phyloP scores from a whole-genome alignment of 2,329 filamentous ascomycete species.

The Sporothrix brunneoviolacea region DNA sequence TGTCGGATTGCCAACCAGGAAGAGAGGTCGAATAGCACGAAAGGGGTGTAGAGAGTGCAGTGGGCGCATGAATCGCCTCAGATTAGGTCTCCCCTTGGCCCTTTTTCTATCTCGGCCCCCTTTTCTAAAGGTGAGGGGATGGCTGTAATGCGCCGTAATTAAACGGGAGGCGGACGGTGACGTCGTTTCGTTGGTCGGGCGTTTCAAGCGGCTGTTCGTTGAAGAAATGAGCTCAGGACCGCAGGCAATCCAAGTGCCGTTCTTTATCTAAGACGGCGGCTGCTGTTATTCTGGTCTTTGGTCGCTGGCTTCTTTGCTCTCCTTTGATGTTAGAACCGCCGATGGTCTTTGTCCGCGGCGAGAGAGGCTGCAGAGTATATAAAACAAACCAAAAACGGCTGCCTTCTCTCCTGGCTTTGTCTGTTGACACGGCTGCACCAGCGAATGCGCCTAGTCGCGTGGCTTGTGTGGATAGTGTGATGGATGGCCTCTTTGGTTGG shows the following conservation, averaged over 20 bases:
- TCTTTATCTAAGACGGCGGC: too few species aligned
- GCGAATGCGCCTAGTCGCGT: slow-evolving; percentile 5
- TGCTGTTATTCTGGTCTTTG: too few species aligned
- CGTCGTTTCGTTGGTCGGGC: background rate
- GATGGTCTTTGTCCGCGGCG: too few species aligned
- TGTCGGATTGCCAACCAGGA: slow-evolving; percentile 10
- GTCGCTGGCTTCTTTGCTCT: background rate
- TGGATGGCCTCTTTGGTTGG: background rate
- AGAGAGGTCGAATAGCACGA: too few species aligned
- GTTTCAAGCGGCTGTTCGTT: background rate
- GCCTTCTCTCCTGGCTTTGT: background rate
- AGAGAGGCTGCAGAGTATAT: too few species aligned
- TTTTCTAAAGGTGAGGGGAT: too few species aligned
- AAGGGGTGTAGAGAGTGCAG: too few species aligned
- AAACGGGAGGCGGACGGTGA: background rate
- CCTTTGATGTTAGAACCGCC: too few species aligned
- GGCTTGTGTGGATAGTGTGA: background rate
- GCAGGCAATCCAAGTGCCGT: too few species aligned
- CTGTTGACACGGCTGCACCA: background rate
- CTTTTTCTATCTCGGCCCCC: too few species aligned
- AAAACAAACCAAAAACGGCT: background rate
- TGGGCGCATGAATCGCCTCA: too few species aligned
- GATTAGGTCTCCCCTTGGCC: too few species aligned
- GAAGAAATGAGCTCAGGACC: background rate
- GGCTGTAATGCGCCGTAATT: background rate